Conservation (phyloP, 805 yeast genomes). For the Wickerhamiella parazyma region DNA sequence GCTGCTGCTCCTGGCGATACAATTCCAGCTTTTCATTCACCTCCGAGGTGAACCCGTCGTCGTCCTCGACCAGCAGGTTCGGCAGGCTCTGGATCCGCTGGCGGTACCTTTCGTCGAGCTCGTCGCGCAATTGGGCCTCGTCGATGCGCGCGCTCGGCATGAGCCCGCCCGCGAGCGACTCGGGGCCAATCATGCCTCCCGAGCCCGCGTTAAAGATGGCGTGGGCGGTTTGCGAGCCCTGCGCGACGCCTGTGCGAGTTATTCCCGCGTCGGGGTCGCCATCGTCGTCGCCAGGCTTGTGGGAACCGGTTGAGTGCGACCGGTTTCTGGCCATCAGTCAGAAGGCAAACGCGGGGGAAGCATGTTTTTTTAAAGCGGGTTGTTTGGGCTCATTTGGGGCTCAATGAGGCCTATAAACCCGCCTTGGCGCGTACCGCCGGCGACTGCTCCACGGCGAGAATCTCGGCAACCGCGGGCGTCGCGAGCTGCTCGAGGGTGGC, state of each 20-base stretch:
- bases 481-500: slow-evolving; percentile 15
- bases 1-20: neutral
- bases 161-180: slow-evolving; percentile 3
- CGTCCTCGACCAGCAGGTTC: neutral
- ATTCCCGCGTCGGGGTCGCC: neutral
- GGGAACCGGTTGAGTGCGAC: too few species aligned
- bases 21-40: slow-evolving; percentile 3
- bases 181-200: slow-evolving; percentile 1
- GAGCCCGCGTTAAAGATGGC: neutral
- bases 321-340: too few species aligned
- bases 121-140: neutral
- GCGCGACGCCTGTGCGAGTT: neutral
- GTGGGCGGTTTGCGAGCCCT: neutral
- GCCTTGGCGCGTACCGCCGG: neutral
- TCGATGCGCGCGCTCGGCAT: neutral
- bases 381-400: too few species aligned
- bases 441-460: neutral
- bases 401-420: neutral
- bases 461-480: neutral
- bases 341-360: too few species aligned
- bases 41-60: neutral
- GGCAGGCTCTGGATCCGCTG: neutral
- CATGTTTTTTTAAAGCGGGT: too few species aligned
- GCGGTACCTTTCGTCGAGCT: slow-evolving; percentile 1
- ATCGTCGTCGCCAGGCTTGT: too few species aligned